phyloP scores from a whole-genome alignment of 371 early-diverging fungal genomes.

The Apophysomyces trapeziformis region DNA sequence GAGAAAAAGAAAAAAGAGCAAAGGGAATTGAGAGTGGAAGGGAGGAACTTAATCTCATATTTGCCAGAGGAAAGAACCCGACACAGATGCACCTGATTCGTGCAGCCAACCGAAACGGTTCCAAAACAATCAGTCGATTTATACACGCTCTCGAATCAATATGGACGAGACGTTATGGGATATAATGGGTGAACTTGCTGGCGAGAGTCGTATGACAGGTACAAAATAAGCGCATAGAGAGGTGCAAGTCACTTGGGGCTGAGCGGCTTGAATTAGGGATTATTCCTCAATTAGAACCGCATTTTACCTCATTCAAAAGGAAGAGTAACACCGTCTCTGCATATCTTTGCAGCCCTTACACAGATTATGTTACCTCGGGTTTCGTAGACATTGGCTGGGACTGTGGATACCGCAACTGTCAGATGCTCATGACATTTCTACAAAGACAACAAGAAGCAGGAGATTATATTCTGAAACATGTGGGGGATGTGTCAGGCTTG shows the following conservation, averaged over 20 bases:
- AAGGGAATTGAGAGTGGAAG: not conserved
- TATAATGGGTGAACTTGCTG: constrained; percentile 28
- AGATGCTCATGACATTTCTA: constrained; percentile 69
- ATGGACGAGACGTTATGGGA: constrained; percentile 37
- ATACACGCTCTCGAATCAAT: constrained; percentile 29
- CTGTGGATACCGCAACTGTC: constrained; percentile 79
- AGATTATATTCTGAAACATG: constrained; percentile 34
- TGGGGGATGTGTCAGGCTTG: constrained; percentile 56
- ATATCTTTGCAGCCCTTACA: constrained; percentile 49
- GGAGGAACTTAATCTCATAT: not conserved
- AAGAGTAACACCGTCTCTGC: constrained; percentile 37
- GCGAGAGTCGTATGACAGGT: constrained; percentile 42
- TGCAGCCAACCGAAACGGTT: not conserved
- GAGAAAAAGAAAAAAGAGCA: not conserved
- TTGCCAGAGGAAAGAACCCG: not conserved
- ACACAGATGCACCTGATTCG: not conserved
- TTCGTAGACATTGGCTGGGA: constrained; percentile 72
- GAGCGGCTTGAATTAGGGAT: constrained; percentile 34
- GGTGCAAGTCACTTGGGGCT: constrained; percentile 4
- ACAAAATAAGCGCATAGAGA: constrained; percentile 6
- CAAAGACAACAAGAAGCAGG: constrained; percentile 36
- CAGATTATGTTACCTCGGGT: constrained; percentile 51
- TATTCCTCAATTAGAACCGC: constrained; percentile 47
- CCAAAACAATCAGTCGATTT: not conserved
- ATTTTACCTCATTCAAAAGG: constrained; percentile 31